Conservation (phyloP, 1,284 basidiomycete species). For the Puccinia polysora region DNA sequence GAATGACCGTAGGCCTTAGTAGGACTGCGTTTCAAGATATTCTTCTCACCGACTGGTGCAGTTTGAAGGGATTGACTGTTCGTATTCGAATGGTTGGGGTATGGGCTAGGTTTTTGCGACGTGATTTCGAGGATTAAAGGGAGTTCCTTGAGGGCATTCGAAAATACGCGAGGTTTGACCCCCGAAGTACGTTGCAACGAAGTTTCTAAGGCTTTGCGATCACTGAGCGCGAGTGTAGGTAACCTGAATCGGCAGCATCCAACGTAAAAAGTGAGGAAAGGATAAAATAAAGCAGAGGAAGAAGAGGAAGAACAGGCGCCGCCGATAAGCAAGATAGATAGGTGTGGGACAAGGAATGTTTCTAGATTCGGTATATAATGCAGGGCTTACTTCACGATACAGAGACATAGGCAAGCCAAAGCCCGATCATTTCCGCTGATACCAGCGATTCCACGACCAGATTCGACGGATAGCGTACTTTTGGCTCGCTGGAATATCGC, state of each 20-base stretch:
- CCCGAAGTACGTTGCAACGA: slow-evolving; percentile 41
- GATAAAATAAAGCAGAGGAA: not conserved
- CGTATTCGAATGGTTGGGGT: not conserved
- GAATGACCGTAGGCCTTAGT: not conserved
- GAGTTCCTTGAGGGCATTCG: slow-evolving; percentile 12
- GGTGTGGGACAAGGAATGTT: not conserved
- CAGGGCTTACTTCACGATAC: slow-evolving; percentile 21
- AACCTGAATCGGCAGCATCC: not conserved
- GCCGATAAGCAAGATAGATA: not conserved
- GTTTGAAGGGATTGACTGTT: not conserved
- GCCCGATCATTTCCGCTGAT: slow-evolving; percentile 29
- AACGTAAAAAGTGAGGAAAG: not conserved
- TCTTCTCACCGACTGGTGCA: not conserved
- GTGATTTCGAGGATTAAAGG: not conserved
- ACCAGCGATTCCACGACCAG: slow-evolving; percentile 22
- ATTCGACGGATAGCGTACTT: slow-evolving; percentile 11
- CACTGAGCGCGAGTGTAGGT: not conserved
- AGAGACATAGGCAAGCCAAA: slow-evolving; percentile 36
- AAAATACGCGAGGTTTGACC: slow-evolving; percentile 1
- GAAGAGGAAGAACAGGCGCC: not conserved
- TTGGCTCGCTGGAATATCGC: slow-evolving; percentile 13
- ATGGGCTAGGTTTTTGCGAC: not conserved
- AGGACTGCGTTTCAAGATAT: not conserved
- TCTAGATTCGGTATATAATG: not conserved
- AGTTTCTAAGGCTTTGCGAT: slow-evolving; percentile 16